Evolutionary conservation across 768 basidiomycete genomes (phyloP), one percentile per base, ranked within the genome.

Genomic region (Boletus bicolor): DNA sequence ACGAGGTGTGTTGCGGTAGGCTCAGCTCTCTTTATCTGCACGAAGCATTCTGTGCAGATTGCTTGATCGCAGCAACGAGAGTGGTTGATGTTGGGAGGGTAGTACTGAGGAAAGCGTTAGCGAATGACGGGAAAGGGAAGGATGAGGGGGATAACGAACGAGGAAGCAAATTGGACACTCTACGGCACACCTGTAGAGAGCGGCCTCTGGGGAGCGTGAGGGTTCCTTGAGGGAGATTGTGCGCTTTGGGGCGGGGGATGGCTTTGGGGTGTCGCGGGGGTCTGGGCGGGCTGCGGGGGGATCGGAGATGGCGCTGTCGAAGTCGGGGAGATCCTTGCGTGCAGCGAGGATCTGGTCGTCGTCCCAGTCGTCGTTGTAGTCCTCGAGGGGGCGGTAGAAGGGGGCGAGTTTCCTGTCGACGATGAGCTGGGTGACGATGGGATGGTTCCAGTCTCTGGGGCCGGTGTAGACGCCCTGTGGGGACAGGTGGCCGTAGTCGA

Each of bases 151-250:
- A 64, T 53, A 55, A 83, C 87, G 69, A 64, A 91, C 96, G 73
- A 98, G 79, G 75, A 98, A 98, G 75, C 95, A 99, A 58, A 99
- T 97, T 24, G 97, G 97, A 77, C 97, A 99, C 70, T 99, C 97
- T 17, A 87, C 78, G 17, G 94, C 92, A 30, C 85, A 85, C 57
- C 83, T 76, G 73, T 96, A 98, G 35, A 95, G 77, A 56, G 85
- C 81, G 41, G 87, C 91, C 68, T 95, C 93, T 53, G 86, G 82
- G 60, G 61, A 70, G 59, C 81, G 85, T 7, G 76, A 74, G 19
- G 82, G 79, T 49, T 93, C 90, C 73, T 88, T 93, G 58, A 77
- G 70, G 39, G 74, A 58, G 55, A 77, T 74, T 19, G 82, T 75
- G 14, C 87, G 84, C 70, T 83, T 89, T 57, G 70, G 81, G 26